These are phyloP conservation scores for Pythium rishiriense DNA, from an alignment of 352 stramenopile genomes.

Conservation along the genomic window DNA sequence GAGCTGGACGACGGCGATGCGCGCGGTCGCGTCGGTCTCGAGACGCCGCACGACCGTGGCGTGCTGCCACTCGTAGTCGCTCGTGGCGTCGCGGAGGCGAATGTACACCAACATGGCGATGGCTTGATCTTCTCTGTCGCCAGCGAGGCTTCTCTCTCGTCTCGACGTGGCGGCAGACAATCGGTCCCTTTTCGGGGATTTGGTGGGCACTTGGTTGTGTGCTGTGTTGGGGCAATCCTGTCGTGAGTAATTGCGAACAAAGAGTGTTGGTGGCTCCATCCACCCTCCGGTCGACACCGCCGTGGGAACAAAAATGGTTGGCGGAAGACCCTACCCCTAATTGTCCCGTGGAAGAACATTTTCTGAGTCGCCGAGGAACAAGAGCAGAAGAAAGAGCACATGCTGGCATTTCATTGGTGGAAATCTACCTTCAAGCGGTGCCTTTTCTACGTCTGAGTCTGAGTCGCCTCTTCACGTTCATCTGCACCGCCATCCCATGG, in stretches of 20 bases:
- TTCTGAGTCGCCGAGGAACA: conserved; percentile 15
- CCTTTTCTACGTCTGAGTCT: conserved; percentile 20
- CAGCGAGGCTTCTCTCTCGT: background rate
- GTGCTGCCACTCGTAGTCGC: conserved; percentile 49
- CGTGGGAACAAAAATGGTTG: background rate
- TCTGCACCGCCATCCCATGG: background rate
- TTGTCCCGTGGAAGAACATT: conserved; percentile 10
- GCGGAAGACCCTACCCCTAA: conserved; percentile 10
- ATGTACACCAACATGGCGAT: conserved; percentile 62
- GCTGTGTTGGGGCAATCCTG: conserved; percentile 3
- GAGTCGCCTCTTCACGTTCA: conserved; percentile 2
- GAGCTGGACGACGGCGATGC: conserved; percentile 46
- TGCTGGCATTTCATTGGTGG: conserved; percentile 10
- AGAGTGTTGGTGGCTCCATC: conserved; percentile 27
- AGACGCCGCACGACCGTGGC: conserved; percentile 44
- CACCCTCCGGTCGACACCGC: background rate
- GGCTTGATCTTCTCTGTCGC: background rate
- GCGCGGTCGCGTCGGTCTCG: conserved; percentile 26
- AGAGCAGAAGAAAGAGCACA: background rate
- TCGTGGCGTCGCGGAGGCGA: conserved; percentile 32
- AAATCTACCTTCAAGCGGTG: background rate
- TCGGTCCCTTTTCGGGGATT: background rate
- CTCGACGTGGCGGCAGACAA: conserved; percentile 11
- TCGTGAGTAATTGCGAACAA: conserved; percentile 13
- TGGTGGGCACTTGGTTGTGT: background rate